Evolutionary conservation across 2,329 filamentous ascomycete genomes (phyloP), one percentile per base, ranked within the genome.

Genomic region (Talaromyces amestolkiae): DNA sequence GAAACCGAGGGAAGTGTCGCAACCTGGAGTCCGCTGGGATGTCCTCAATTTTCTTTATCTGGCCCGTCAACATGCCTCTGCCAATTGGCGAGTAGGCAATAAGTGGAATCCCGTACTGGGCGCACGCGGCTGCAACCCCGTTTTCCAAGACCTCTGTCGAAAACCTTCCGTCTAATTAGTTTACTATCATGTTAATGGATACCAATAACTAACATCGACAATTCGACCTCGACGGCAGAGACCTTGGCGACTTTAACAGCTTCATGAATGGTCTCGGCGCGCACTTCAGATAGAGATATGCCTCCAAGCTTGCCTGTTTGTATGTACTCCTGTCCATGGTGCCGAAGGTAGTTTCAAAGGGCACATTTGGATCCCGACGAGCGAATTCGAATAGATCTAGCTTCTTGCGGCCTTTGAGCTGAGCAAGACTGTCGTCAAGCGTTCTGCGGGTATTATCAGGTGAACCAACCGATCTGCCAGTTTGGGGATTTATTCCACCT

Each of bases 351-450:
- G 81, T 76, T 71, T 85, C 83, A 27, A 49, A 22, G 27, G 45
- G 22, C 22, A 27, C 22, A 6, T 80, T 80, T 31, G 77, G 76
- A 69, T 90, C 88, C 60, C 86, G 80, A 37, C 88, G 80, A 3
- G 84, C 83, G 66, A 80, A 83, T 70, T 86, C 83, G 68, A 88
- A 90, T 33, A 87, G 77, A 72, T 89, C 87, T 60, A 90, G 73
- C 71, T 81, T 84, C 60, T 62, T 62, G 47, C 47, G 81, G 19
- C 58, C 59, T 24, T 61, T 17, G 5, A 86, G 73, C 22, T 82
- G 58, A 27, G 72, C 75, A 39, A 89, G 73, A 69, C 83, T 83
- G 64, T 86, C 83, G 64, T 90, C 85, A 49, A 91, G 78, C 4
- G 84, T 87, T 45, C 79, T 80, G 35, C 85, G 83, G 22, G 89